These are phyloP conservation scores for Protomyces pachydermus DNA, from an alignment of 1,139 yeast species.

Conservation along the genomic window DNA sequence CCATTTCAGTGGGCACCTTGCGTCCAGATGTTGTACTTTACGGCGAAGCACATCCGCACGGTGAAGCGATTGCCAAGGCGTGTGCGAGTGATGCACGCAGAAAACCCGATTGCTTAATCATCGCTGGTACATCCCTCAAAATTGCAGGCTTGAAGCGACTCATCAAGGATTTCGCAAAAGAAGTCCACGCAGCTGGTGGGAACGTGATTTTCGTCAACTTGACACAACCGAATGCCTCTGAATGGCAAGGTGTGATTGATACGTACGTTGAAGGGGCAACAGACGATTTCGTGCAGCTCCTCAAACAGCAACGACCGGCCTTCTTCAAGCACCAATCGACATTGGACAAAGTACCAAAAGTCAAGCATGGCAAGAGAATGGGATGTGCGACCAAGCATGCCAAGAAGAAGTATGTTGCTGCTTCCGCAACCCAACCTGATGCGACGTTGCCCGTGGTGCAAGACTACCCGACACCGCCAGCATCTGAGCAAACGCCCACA, in stretches of 20 bases:
- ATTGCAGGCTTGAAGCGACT: constrained; percentile 68
- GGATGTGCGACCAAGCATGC: not conserved
- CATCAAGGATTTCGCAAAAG: constrained; percentile 55
- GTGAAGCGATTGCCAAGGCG: constrained; percentile 60
- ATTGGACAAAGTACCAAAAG: not conserved
- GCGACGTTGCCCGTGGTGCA: not conserved
- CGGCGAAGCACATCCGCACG: constrained; percentile 74
- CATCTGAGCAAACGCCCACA: not conserved
- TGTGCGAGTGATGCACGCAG: constrained; percentile 51
- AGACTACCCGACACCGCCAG: not conserved
- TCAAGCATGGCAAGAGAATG: not conserved
- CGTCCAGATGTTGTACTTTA: constrained; percentile 72
- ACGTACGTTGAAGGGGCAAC: constrained; percentile 75
- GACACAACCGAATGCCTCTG: constrained; percentile 44
- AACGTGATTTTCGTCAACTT: constrained; percentile 60
- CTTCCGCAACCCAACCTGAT: not conserved
- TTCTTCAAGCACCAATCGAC: constrained; percentile 52
- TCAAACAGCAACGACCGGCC: constrained; percentile 44
- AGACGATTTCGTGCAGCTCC: constrained; percentile 60
- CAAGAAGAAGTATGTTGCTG: not conserved
- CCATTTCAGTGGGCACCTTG: constrained; percentile 57
- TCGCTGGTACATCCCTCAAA: constrained; percentile 71
- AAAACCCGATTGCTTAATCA: constrained; percentile 60
- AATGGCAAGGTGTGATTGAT: constrained; percentile 59
- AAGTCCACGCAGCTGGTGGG: constrained; percentile 57